Percentiles rank a stretch among this genome's conserved stretches.
These are phyloP conservation scores for Lentinula sp. DNA, from an alignment of 768 basidiomycete genomes.

Conservation along the genomic window DNA sequence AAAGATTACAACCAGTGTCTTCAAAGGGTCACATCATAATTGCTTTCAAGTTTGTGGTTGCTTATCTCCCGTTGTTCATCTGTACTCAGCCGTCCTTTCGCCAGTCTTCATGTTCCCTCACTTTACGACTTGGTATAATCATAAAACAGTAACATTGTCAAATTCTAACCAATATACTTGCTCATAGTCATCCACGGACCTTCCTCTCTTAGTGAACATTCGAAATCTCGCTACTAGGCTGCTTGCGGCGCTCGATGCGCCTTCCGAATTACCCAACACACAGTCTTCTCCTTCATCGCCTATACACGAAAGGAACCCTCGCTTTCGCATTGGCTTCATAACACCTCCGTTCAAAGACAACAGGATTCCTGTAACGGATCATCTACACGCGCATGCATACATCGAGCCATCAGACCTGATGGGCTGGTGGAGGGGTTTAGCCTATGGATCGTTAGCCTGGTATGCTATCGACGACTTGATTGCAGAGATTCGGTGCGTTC, in stretches of 20 bases:
- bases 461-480: constrained; percentile 74
- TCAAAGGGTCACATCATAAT: constrained; percentile 65
- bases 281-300: constrained; percentile 18
- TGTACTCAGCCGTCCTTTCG: neutral
- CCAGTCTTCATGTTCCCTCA: constrained; percentile 72
- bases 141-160: neutral
- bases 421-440: constrained; percentile 70
- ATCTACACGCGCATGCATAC: constrained; percentile 74
- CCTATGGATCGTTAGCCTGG: constrained; percentile 67
- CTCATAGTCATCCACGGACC: constrained; percentile 63
- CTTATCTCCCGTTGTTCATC: constrained; percentile 9
- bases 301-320: constrained; percentile 24
- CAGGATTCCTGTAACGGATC: constrained; percentile 76
- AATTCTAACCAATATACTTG: constrained; percentile 4
- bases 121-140: constrained; percentile 57
- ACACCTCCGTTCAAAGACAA: constrained; percentile 72
- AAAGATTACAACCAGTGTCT: constrained; percentile 67
- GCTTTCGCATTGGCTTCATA: constrained; percentile 70
- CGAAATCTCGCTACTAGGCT: constrained; percentile 53
- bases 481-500: constrained; percentile 69
- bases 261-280: constrained; percentile 21
- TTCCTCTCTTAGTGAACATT: constrained; percentile 63
- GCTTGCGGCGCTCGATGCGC: constrained; percentile 40
- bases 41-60: constrained; percentile 62
- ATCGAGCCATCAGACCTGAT: constrained; percentile 56